Base-by-base conservation (phyloP, 768 basidiomycete genomes). In the Pulveroboletus sp. region DNA sequence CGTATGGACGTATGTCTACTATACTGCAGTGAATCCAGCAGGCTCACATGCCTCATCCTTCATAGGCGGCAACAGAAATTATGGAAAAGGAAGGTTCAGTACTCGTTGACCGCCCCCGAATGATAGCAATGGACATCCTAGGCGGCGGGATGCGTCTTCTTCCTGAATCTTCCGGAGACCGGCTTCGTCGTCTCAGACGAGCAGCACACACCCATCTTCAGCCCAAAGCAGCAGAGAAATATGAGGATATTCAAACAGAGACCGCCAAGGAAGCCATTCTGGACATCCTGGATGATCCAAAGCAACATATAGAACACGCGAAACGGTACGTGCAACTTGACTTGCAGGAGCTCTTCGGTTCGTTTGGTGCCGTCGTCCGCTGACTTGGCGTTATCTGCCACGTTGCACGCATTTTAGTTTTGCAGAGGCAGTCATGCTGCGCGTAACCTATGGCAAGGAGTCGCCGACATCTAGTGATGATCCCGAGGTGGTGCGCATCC, bases 21-120 rank as follows among this genome's bases (percentile, higher is more conserved):
- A 7, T 9, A 9, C 12, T 11, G 9, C 27, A 29, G 25, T 27
- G 5, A 9, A 27, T 27, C 25, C 5, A 27, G 27, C 8, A 2
- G 9, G 8, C 27, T 29, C 60, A 78, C 41, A 69, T 14, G 12
- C 16, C 34, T 21, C 16, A 14, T n/a, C 36, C 13, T 6, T 1
- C 17, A 4, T 63, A 83, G 62, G 81, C 80, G 27, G 81, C 82
- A 0, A 72, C 81, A 0, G 81, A 84, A n/a, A 77, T 85, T 46
- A 79, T 85, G 81, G 82, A 85, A 58, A 79, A 78, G 43, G 79
- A 84, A 52, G 81, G 82, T 17, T 74, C 76, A 4, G 53, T 69
- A 2, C 64, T 79, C 14, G 76, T 74, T 0, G 82, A 83, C 54
- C 68, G 82, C 43, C 82, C 82, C 19, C 62, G 67, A 3, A 71